Conservation (phyloP, 371 early-diverging fungal species). For the Haplosporangium sp. region DNA sequence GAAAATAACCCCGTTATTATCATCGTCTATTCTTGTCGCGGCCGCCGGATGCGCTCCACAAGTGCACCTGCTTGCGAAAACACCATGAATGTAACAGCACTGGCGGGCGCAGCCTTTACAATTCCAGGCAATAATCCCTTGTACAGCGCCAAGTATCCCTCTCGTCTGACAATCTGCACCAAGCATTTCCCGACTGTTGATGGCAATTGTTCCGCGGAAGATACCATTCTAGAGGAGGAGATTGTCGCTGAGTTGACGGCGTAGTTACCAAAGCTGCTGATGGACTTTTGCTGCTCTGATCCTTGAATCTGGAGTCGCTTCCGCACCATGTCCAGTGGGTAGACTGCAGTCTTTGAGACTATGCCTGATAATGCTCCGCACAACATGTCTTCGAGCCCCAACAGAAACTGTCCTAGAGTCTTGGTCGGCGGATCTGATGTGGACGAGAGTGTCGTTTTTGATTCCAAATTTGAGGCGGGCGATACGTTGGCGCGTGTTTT, state of each 20-base stretch:
- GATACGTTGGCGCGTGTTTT: background rate
- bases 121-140: conserved; percentile 86
- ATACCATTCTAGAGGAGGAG: conserved; percentile 65
- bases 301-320: conserved; percentile 71
- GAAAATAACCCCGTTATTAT: too few relatives aligned
- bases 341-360: conserved; percentile 83
- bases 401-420: conserved; percentile 17
- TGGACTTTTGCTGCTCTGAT: conserved; percentile 12
- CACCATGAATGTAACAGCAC: conserved; percentile 88
- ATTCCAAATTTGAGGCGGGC: background rate
- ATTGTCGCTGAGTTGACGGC: background rate
- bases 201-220: conserved; percentile 62
- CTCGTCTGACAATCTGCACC: conserved; percentile 69
- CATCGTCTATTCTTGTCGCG: conserved; percentile 1
- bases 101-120: conserved; percentile 86
- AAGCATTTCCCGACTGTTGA: conserved; percentile 65
- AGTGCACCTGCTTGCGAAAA: conserved; percentile 45
- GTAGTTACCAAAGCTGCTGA: conserved; percentile 62
- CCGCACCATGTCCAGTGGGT: conserved; percentile 90
- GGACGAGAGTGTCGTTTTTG: conserved; percentile 5
- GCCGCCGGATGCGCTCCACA: conserved; percentile 14
- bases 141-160: conserved; percentile 85
- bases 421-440: conserved; percentile 4
- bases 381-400: conserved; percentile 68
- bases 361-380: conserved; percentile 87